These are phyloP conservation scores for Aphanomyces cochlioides DNA, from an alignment of 352 stramenopile species.

Conservation along the genomic window DNA sequence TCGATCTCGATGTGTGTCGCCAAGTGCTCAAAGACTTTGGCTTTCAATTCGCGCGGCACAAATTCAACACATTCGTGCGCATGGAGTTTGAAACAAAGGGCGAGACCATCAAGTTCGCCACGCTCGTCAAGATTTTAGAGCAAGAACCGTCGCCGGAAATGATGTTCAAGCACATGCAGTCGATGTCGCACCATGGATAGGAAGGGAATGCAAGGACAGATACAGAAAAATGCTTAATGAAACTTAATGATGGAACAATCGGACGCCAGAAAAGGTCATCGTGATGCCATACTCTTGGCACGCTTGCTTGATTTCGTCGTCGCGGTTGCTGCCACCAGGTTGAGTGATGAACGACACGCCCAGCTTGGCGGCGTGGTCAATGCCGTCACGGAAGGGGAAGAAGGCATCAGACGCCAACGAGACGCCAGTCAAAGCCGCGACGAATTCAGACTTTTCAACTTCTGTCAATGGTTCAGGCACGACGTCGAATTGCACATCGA, in stretches of 20 bases:
- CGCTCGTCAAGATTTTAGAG: slow-evolving; percentile 11
- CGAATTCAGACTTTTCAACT: slow-evolving; percentile 94
- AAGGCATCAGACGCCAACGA: slow-evolving; percentile 98
- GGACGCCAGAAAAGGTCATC: slow-evolving; percentile 98
- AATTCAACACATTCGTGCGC: slow-evolving; percentile 28
- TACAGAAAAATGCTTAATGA: too few relatives aligned
- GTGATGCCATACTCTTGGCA: slow-evolving; percentile 98
- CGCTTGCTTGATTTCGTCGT: slow-evolving; percentile 90
- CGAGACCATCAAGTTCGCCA: slow-evolving; percentile 17
- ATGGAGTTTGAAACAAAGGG: slow-evolving; percentile 25
- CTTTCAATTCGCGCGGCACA: slow-evolving; percentile 25
- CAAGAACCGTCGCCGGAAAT: neutral
- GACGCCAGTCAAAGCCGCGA: slow-evolving; percentile 86
- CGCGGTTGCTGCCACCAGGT: slow-evolving; percentile 83
- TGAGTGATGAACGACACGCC: slow-evolving; percentile 98
- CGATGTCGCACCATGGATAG: neutral
- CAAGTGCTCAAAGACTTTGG: slow-evolving; percentile 24
- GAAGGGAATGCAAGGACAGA: too few relatives aligned
- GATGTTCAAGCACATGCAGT: slow-evolving; percentile 15
- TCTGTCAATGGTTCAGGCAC: slow-evolving; percentile 92
- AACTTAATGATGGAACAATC: slow-evolving; percentile 99
- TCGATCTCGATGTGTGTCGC: slow-evolving; percentile 25
- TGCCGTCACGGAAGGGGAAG: slow-evolving; percentile 99
- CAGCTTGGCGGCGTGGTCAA: slow-evolving; percentile 94
- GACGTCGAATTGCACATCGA: slow-evolving; percentile 94